Evolutionary conservation across 163 green algal genomes (phyloP).

Genomic region (Coccomyxa subellipsoidea): DNA sequence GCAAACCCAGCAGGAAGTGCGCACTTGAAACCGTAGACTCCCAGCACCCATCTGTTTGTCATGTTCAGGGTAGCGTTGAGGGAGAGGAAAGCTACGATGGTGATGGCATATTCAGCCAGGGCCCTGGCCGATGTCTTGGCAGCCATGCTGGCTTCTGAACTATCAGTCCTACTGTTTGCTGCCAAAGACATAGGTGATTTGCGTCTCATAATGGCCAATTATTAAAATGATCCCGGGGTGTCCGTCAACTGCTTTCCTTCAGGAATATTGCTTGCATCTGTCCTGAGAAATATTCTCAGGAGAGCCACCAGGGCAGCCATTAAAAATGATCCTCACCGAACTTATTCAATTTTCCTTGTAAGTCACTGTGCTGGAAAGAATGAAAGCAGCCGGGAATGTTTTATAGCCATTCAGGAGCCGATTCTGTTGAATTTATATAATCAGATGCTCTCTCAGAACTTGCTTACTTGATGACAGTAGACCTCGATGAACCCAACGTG

Average conservation of each 20-base stretch:
- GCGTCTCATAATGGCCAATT: neutral
- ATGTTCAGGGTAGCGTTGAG: conserved; percentile 1
- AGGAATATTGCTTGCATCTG: neutral
- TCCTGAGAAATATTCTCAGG: no score
- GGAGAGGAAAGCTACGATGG: neutral
- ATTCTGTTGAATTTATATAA: no score
- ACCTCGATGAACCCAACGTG: no score
- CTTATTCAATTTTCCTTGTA: no score
- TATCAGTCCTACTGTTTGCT: neutral
- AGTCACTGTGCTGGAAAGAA: no score
- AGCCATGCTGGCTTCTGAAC: neutral
- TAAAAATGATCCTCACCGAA: no score
- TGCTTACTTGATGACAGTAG: no score
- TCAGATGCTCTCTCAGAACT: no score
- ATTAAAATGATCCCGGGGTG: neutral
- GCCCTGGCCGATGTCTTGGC: neutral
- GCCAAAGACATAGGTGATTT: neutral
- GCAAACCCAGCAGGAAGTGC: neutral
- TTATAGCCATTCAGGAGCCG: no score
- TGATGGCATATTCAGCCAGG: neutral
- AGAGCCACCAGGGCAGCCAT: no score
- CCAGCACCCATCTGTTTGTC: conserved; percentile 9
- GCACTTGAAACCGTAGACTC: conserved; percentile 12
- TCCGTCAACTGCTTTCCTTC: neutral
- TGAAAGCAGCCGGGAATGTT: no score